These are phyloP conservation scores for Aspergillus sergii DNA, from an alignment of 2,329 filamentous ascomycete species.

Conservation along the genomic window DNA sequence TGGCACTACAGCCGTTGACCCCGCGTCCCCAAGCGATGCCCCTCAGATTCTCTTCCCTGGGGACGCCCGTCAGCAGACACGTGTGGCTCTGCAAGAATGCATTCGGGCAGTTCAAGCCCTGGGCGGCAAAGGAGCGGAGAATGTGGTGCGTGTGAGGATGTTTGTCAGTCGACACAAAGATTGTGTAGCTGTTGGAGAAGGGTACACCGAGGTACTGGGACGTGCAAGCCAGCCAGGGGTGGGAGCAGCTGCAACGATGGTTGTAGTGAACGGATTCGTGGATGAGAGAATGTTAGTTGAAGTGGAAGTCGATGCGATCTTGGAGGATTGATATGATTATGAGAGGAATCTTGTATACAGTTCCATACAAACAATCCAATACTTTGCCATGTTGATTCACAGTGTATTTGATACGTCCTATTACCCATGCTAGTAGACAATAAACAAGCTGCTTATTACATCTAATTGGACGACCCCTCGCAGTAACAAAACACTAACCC, in stretches of 20 bases:
- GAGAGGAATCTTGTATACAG: not conserved
- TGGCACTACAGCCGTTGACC: constrained; percentile 43
- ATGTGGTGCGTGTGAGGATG: constrained; percentile 38
- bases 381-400: not conserved
- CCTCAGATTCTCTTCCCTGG: constrained; percentile 35
- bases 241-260: constrained; percentile 40
- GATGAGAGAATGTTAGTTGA: constrained; percentile 43
- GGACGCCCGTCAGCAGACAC: constrained; percentile 36
- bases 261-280: constrained; percentile 43
- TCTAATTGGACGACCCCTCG: not conserved
- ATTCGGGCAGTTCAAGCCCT: constrained; percentile 37
- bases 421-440: not conserved
- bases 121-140: constrained; percentile 33
- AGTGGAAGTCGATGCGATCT: constrained; percentile 42
- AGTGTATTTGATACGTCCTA: not conserved
- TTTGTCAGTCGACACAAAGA: constrained; percentile 37
- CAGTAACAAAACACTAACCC: not conserved
- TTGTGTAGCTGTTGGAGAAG: constrained; percentile 31
- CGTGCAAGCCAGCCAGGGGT: constrained; percentile 25
- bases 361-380: not conserved
- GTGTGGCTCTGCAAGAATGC: constrained; percentile 26
- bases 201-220: constrained; percentile 33
- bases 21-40: constrained; percentile 27
- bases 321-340: constrained; percentile 9
- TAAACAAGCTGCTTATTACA: not conserved